Evolutionary conservation across 306 rosid species (phyloP).

Genomic region (Trifolium fragiferum): DNA sequence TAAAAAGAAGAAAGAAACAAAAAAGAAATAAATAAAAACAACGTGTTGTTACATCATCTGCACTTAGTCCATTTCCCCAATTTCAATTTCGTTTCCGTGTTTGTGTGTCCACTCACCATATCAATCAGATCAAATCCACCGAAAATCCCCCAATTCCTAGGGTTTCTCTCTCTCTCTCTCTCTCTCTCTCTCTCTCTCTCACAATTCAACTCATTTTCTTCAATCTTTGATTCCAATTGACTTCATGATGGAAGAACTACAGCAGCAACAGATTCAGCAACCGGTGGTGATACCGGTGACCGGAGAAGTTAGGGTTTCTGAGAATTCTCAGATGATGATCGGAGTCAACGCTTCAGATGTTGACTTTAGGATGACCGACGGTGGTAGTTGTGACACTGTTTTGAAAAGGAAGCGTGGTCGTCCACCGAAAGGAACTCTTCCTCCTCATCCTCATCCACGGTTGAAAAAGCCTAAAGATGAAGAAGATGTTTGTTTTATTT

Average conservation of each 20-base stretch:
- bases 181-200: neutral
- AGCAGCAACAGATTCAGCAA: neutral
- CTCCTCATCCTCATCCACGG: conserved; percentile 14
- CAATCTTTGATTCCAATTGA: neutral
- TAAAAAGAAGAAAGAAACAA: conserved; percentile 24
- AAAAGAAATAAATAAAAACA: neutral
- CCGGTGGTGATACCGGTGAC: neutral
- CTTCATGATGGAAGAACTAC: conserved; percentile 34
- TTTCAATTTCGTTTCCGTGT: conserved; percentile 45
- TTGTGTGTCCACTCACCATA: conserved; percentile 44
- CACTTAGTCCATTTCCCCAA: conserved; percentile 44
- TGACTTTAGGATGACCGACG: conserved; percentile 9
- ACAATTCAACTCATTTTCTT: neutral
- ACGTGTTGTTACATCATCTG: conserved; percentile 56
- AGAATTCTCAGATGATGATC: conserved; percentile 43
- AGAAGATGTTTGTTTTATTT: conserved; percentile 93
- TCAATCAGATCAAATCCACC: conserved; percentile 45
- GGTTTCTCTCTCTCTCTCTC: conserved; percentile 48
- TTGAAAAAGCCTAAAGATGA: conserved; percentile 60
- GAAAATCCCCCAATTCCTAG: conserved; percentile 57
- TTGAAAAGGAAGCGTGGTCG: conserved; percentile 79
- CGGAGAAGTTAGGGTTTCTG: conserved; percentile 13
- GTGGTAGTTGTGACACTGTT: neutral
- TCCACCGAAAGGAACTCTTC: conserved; percentile 61
- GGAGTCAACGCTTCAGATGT: conserved; percentile 40